phyloP scores from a whole-genome alignment of 2,329 filamentous ascomycete genomes.

The Pseudocercospora vitis region DNA sequence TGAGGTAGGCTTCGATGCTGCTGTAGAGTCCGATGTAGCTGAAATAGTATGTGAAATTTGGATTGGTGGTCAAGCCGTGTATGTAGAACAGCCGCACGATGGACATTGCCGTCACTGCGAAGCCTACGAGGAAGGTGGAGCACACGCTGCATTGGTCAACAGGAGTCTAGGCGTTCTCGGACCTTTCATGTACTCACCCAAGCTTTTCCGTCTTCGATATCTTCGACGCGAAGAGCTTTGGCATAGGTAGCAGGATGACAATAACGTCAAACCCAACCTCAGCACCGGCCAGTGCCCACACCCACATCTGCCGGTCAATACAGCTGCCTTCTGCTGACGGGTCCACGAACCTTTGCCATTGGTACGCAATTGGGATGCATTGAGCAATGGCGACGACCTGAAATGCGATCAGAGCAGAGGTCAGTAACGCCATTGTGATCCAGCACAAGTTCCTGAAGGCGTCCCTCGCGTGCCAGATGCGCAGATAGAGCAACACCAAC shows the following conservation, averaged over 20 bases:
- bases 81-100: slow-evolving; percentile 20
- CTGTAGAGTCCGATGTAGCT: slow-evolving; percentile 20
- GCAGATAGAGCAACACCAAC: slow-evolving; percentile 19
- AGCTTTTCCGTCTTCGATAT: slow-evolving; percentile 10
- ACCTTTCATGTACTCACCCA: slow-evolving; percentile 11
- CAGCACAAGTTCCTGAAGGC: slow-evolving; percentile 11
- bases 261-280: slow-evolving; percentile 18
- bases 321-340: slow-evolving; percentile 8
- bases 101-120: slow-evolving; percentile 18
- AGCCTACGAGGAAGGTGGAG: slow-evolving; percentile 19
- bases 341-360: slow-evolving; percentile 8
- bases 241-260: slow-evolving; percentile 18
- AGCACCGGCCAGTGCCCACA: slow-evolving; percentile 8
- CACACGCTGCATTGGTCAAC: slow-evolving; percentile 6
- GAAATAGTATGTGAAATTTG: slow-evolving; percentile 20
- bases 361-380: slow-evolving; percentile 10
- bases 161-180: background rate
- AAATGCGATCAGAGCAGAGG: slow-evolving; percentile 14
- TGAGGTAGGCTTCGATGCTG: slow-evolving; percentile 22
- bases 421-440: slow-evolving; percentile 8
- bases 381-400: slow-evolving; percentile 14
- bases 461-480: slow-evolving; percentile 13
- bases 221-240: slow-evolving; percentile 12
- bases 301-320: slow-evolving; percentile 10
- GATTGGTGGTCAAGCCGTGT: background rate